A percentile compares a stretch with the other conserved stretches of the same genome.
Evolutionary conservation across 1,284 basidiomycete species (phyloP).

Genomic region (Trichosporon ovoides): DNA sequence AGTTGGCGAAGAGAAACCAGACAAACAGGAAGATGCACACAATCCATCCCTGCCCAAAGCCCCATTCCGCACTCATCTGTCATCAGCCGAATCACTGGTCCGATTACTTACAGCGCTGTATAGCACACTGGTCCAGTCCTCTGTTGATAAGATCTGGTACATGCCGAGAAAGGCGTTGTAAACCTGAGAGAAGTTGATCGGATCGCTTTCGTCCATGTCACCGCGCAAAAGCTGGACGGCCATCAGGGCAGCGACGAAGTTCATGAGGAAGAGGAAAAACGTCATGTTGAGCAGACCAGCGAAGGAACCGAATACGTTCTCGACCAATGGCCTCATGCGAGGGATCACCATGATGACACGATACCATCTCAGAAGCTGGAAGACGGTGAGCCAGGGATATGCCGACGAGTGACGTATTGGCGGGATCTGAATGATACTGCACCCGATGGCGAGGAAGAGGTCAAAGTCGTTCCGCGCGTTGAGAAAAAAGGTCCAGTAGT

Average conservation of each 20-base stretch:
- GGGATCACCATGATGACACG: constrained; percentile 67
- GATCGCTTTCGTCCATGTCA: constrained; percentile 52
- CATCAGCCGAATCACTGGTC: not conserved
- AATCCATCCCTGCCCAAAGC: constrained; percentile 67
- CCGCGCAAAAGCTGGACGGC: constrained; percentile 59
- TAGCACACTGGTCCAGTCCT: constrained; percentile 87
- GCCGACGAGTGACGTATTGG: constrained; percentile 60
- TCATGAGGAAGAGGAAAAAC: constrained; percentile 83
- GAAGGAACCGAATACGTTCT: constrained; percentile 87
- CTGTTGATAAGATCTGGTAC: constrained; percentile 85
- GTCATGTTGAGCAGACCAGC: constrained; percentile 90
- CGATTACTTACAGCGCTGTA: constrained; percentile 57
- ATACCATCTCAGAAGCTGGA: constrained; percentile 87
- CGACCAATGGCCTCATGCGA: constrained; percentile 53
- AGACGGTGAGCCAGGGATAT: constrained; percentile 88
- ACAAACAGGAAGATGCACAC: constrained; percentile 69
- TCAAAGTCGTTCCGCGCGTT: constrained; percentile 71
- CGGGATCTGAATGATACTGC: constrained; percentile 81
- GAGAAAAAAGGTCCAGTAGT: constrained; percentile 72
- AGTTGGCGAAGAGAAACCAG: constrained; percentile 93
- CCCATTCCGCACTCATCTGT: constrained; percentile 56
- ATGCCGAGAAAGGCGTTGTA: constrained; percentile 85
- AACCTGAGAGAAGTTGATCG: constrained; percentile 79
- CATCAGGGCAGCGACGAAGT: constrained; percentile 78
- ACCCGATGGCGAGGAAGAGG: constrained; percentile 69